Base-by-base conservation (phyloP, 805 yeast species). In the Ascoidea asiatica region DNA sequence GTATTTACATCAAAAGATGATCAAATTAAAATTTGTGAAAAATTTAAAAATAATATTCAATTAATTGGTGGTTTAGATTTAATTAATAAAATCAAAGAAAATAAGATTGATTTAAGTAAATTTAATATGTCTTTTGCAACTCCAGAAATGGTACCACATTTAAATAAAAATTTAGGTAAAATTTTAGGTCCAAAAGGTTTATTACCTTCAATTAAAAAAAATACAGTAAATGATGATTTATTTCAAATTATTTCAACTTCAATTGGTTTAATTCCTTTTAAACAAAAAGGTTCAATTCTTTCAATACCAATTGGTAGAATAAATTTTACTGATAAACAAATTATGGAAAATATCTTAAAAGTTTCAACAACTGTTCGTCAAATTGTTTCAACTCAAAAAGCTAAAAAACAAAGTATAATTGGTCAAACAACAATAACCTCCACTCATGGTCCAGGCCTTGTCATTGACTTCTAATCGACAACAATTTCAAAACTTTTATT, bases 161-260 rank as follows among this genome's bases (percentile, higher is more conserved):
- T 92, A 50, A 57, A 53, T n/a, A 72, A 71, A 50, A 69, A 74
- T 46, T 65, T 86, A 19, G 95, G 92, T n/a, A 75, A 88, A 56
- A 65, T 73, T 8, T 70, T 92, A 53, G 97, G 97, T 47, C 95
- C 95, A 29, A 77, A 71, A 56, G 95, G 95, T 20, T 70, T 92
- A 53, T 81, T 89, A 84, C 97, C 98, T 41, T 72, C 74, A 39
- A 79, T 74, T 13, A 88, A 87, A 65, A 82, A 79, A 57, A 95
- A 95, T 17, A 88, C 96, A 1, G 92, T 90, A 6, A 66, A 81
- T 1, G 73, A 75, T n/a, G 77, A 87, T 53, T 64, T 87, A 23
- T 65, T 64, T 19, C 59, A 60, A 5, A 63, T 81, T 46, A 69
- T 89, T 47, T 56, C 61, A 36, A 63, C 67, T 6, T 75, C 78